Base-by-base conservation (phyloP, 2,329 filamentous ascomycete species). In the Sporothrix brunneoviolacea region DNA sequence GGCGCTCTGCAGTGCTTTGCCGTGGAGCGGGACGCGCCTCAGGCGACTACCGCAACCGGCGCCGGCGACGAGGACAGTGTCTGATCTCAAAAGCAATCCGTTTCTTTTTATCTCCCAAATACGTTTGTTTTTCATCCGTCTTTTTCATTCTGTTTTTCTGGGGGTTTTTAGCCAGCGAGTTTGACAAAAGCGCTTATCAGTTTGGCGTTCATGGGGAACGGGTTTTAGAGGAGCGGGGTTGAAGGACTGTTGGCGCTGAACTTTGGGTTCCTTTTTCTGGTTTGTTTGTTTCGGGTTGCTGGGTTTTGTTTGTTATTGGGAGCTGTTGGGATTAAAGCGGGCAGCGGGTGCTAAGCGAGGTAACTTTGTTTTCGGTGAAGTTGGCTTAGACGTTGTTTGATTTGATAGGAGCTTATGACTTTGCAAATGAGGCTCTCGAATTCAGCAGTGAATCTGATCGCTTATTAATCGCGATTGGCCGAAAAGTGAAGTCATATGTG, bases 1-100 rank as follows among this genome's bases (percentile, higher is more conserved):
- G 82, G 80, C 3, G 71, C 80, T 1, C 54, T 81, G 4, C 81
- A 85, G 62, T 82, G 79, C 62, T 82, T 84, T 59, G 70, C 66
- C 7, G 72, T 83, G 5, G 58, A 65, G 58, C 62, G 70, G n/a
- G 28, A 60, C 48, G 28, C 43, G 38, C n/a, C 27, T n/a, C n/a
- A n/a, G 16, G 10, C 19, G 19, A 19, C 36, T 19, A 19, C 36
- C 7, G 4, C n/a, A 6, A 19, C 8, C 10, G 36, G n/a, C 18
- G 39, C 12, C 9, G 7, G 8, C 3, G 22, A 30, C 9, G 51
- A 50, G 4, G 37, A 38, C 8, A 37, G 32, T 12, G 33, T 10
- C 3, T 40, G 32, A 21, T 27, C 12, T 10, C 27, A 9, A 32
- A 15, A 21, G 19, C 24, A 6, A 8, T 12, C 24, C 12, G 3